phyloP scores from a whole-genome alignment of 2,329 filamentous ascomycete species.

The Sphaceloma murrayae region DNA sequence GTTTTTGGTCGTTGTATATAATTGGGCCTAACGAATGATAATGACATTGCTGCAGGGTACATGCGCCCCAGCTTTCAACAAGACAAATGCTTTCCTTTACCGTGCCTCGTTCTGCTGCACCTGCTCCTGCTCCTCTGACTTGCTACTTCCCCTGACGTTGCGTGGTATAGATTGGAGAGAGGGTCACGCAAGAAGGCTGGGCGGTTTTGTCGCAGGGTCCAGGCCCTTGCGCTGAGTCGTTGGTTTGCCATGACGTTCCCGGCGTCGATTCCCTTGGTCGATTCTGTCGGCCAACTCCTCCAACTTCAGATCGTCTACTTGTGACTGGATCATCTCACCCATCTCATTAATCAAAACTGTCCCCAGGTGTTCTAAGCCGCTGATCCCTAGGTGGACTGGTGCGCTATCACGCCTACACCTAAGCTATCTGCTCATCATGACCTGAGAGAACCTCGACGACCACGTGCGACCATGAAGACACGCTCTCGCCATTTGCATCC shows the following conservation, averaged over 20 bases:
- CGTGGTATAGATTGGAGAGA: too few species aligned
- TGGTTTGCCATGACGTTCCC: conserved; percentile 12
- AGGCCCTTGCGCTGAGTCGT: conserved; percentile 8
- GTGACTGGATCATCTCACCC: conserved; percentile 9
- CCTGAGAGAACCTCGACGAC: conserved; percentile 9
- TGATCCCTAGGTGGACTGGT: not conserved
- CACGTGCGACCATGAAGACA: conserved; percentile 7
- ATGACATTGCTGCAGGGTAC: too few species aligned
- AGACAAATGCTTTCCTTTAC: too few species aligned
- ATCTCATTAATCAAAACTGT: conserved; percentile 10
- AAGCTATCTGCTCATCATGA: conserved; percentile 10
- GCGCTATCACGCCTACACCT: conserved; percentile 7
- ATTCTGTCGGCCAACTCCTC: conserved; percentile 8
- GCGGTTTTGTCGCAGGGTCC: conserved; percentile 2
- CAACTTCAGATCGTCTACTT: conserved; percentile 8
- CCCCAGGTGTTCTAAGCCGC: not conserved
- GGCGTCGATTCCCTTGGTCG: conserved; percentile 4
- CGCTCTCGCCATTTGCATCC: too few species aligned
- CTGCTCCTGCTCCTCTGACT: too few species aligned
- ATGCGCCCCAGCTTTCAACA: too few species aligned
- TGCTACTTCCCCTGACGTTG: too few species aligned
- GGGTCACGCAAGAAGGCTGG: not conserved
- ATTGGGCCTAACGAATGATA: too few species aligned
- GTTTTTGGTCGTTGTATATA: not conserved
- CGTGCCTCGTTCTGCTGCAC: too few species aligned